These are phyloP conservation scores for Malus sylvestris DNA, from an alignment of 306 rosid genomes.

Conservation along the genomic window DNA sequence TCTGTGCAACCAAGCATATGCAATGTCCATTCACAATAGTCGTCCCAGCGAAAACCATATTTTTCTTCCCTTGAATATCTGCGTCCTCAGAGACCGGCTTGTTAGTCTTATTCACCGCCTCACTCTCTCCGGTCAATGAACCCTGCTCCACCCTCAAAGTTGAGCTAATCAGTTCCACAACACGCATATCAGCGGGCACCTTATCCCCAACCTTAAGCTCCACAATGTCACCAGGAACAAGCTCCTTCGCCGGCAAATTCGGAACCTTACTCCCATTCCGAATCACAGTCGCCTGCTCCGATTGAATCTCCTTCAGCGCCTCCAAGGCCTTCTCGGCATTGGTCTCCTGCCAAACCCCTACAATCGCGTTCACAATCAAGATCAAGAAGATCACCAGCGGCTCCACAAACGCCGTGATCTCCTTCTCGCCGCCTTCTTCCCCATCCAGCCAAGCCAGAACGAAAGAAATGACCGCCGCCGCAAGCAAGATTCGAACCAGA, in stretches of 20 bases:
- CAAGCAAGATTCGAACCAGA: conserved; percentile 74
- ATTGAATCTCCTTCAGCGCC: conserved; percentile 87
- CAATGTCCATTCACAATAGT: conserved; percentile 71
- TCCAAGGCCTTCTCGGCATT: conserved; percentile 93
- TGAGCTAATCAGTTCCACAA: conserved; percentile 32
- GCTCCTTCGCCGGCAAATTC: conserved; percentile 60
- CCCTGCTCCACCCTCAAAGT: conserved; percentile 47
- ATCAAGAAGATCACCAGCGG: conserved; percentile 48
- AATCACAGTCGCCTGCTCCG: conserved; percentile 66
- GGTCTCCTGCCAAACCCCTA: conserved; percentile 94
- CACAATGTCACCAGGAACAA: conserved; percentile 66
- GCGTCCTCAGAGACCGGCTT: conserved; percentile 34
- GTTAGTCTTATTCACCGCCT: conserved; percentile 41
- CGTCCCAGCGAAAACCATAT: conserved; percentile 67
- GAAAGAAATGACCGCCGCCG: conserved; percentile 77
- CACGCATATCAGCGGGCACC: conserved; percentile 47
- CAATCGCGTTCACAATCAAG: conserved; percentile 51
- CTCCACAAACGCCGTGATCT: conserved; percentile 50
- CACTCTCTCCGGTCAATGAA: conserved; percentile 49
- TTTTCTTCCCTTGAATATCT: conserved; percentile 40
- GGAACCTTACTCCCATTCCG: conserved; percentile 38
- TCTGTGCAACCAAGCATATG: conserved; percentile 64
- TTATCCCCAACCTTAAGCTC: conserved; percentile 45
- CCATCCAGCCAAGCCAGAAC: conserved; percentile 86
- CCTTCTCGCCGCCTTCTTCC: conserved; percentile 43